These are phyloP conservation scores for Cordia subcordata DNA, from an alignment of 257 asterid species.

Conservation along the genomic window DNA sequence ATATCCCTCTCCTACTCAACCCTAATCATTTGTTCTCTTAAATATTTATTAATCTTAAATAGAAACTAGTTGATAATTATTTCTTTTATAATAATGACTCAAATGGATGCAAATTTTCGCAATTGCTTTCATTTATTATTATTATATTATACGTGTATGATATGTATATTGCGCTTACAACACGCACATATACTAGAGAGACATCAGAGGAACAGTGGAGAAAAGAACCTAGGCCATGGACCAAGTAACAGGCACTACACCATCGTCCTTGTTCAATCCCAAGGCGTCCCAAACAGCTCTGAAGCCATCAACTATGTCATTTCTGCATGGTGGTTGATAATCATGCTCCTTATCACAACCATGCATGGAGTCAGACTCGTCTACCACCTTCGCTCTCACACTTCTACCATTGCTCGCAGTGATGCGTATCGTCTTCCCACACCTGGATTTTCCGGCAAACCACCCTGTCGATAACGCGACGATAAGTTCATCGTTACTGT, in stretches of 20 bases:
- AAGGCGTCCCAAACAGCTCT: conserved; percentile 33
- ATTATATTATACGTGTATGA: too few species aligned
- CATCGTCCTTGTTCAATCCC: conserved; percentile 23
- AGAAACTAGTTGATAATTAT: too few species aligned
- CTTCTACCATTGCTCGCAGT: conserved; percentile 33
- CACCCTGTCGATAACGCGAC: conserved; percentile 55
- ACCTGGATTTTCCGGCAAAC: conserved; percentile 26
- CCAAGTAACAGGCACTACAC: conserved; percentile 29
- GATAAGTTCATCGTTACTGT: conserved; percentile 24
- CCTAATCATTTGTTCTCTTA: too few species aligned
- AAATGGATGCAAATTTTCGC: too few species aligned
- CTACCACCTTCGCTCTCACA: conserved; percentile 51
- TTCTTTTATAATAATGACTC: too few species aligned
- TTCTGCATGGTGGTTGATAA: conserved; percentile 27
- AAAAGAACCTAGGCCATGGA: conserved; percentile 38
- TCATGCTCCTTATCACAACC: conserved; percentile 48
- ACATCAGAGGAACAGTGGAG: too few species aligned
- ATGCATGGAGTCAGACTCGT: conserved; percentile 42
- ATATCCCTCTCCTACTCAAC: too few species aligned
- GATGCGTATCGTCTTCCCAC: conserved; percentile 27
- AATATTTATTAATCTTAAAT: too few species aligned
- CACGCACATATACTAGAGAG: too few species aligned
- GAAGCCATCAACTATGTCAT: conserved; percentile 39
- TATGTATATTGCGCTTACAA: too few species aligned
- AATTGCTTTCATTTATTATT: too few species aligned